A percentile compares a stretch with the other conserved stretches of the same genome.
Evolutionary conservation across 2,329 filamentous ascomycete genomes (phyloP).

Genomic region (Colletotrichum coccodes): DNA sequence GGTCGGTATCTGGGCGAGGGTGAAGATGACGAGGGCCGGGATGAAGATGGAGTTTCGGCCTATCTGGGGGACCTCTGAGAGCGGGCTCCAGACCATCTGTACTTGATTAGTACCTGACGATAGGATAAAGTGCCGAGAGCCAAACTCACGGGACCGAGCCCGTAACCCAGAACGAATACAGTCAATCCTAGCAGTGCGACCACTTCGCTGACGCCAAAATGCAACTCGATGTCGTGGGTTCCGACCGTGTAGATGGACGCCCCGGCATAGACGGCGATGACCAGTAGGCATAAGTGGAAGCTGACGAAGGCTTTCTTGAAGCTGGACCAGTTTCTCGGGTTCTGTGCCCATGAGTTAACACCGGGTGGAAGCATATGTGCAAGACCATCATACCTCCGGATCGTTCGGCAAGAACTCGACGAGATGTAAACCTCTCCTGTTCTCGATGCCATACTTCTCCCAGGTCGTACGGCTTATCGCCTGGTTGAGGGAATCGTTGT

Average conservation of each 20-base stretch:
- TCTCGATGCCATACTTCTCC: constrained; percentile 14
- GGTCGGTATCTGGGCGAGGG: constrained; percentile 26
- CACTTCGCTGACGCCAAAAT: constrained; percentile 77
- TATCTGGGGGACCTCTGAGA: constrained; percentile 34
- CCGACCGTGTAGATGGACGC: constrained; percentile 80
- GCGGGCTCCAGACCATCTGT: constrained; percentile 33
- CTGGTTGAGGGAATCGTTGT: constrained; percentile 2
- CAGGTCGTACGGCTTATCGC: constrained; percentile 1
- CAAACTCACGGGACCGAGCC: constrained; percentile 62
- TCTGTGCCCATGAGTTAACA: constrained; percentile 51
- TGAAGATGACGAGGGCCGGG: constrained; percentile 32
- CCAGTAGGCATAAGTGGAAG: constrained; percentile 60
- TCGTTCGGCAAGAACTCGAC: constrained; percentile 29
- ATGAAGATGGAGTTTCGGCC: constrained; percentile 34
- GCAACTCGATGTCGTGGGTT: constrained; percentile 68
- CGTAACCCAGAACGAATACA: constrained; percentile 84
- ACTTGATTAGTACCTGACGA: not conserved
- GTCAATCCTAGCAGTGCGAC: constrained; percentile 78
- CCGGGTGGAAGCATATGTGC: no score
- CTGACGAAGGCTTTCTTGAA: constrained; percentile 71
- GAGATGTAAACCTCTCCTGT: constrained; percentile 1
- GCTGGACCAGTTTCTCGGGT: constrained; percentile 83
- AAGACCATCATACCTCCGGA: constrained; percentile 16
- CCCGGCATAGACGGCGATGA: constrained; percentile 23
- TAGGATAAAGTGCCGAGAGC: not conserved